phyloP scores from a whole-genome alignment of 2,329 filamentous ascomycete genomes.

The Myriangium duriaei region DNA sequence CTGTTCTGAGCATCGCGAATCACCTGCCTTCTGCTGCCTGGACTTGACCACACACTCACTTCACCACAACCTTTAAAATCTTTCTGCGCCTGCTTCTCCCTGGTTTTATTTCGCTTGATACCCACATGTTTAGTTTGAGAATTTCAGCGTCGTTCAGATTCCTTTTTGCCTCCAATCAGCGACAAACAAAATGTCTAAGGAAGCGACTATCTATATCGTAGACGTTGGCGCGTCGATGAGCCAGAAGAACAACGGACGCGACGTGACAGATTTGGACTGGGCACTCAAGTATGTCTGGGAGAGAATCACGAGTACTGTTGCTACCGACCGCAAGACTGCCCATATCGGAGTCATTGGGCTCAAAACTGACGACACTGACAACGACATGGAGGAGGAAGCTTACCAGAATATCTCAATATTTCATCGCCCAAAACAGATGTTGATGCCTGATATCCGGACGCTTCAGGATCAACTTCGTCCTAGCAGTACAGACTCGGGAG shows the following conservation, averaged over 20 bases:
- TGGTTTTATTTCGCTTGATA: no score
- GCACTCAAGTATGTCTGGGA: conserved; percentile 90
- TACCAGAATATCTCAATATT: conserved; percentile 76
- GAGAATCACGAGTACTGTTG: conserved; percentile 64
- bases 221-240: conserved; percentile 83
- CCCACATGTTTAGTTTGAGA: no score
- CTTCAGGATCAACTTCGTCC: conserved; percentile 53
- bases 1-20: no score
- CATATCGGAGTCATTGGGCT: conserved; percentile 70
- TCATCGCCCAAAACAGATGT: conserved; percentile 47
- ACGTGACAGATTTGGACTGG: conserved; percentile 76
- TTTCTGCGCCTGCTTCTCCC: no score
- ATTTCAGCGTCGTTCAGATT: no score
- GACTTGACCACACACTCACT: no score
- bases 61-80: no score
- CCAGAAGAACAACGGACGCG: conserved; percentile 54
- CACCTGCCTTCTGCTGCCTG: no score
- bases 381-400: conserved; percentile 52
- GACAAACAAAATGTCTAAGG: conserved; percentile 83
- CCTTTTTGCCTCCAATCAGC: no score
- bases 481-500: conserved; percentile 57
- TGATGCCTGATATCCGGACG: conserved; percentile 56
- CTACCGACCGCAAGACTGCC: conserved; percentile 60
- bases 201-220: conserved; percentile 83
- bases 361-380: conserved; percentile 62